These are phyloP conservation scores for Mycena vulgaris DNA, from an alignment of 768 basidiomycete genomes.

Conservation along the genomic window DNA sequence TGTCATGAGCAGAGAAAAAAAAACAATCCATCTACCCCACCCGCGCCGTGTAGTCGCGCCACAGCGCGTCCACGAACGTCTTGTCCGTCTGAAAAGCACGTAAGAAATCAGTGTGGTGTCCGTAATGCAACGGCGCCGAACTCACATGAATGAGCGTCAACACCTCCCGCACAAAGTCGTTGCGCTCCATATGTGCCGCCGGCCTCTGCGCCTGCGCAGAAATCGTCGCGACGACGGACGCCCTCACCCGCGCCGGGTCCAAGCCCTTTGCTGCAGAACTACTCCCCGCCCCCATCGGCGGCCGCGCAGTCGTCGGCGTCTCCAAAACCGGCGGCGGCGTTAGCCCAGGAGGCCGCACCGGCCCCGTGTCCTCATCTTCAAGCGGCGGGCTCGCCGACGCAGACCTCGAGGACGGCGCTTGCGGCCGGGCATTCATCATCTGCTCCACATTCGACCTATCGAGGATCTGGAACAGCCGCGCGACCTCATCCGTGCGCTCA, in stretches of 20 bases:
- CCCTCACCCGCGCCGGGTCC: conserved; percentile 8
- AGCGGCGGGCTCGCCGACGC: conserved; percentile 52
- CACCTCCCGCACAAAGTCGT: conserved; percentile 73
- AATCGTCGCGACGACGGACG: not conserved
- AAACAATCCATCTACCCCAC: conserved; percentile 12
- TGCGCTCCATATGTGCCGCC: conserved; percentile 57
- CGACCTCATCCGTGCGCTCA: conserved; percentile 56
- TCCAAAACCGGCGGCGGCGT: conserved; percentile 30
- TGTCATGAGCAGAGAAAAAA: not conserved
- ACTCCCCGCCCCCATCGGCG: not conserved
- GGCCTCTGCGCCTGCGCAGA: not conserved
- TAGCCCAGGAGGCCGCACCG: not conserved
- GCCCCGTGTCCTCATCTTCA: conserved; percentile 43
- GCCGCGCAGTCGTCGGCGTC: conserved; percentile 45
- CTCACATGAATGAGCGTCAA: conserved; percentile 75
- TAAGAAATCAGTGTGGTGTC: conserved; percentile 26
- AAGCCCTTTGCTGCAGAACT: not conserved
- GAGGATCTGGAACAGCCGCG: conserved; percentile 23
- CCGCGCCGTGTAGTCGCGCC: conserved; percentile 63
- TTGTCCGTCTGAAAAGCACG: conserved; percentile 72
- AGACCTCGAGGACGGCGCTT: conserved; percentile 28
- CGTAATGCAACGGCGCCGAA: too few relatives aligned
- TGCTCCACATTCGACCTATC: not conserved
- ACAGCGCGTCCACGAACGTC: conserved; percentile 75
- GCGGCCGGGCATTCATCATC: not conserved